These are phyloP conservation scores for Favolaschia claudopus DNA, from an alignment of 768 basidiomycete genomes.

Conservation along the genomic window DNA sequence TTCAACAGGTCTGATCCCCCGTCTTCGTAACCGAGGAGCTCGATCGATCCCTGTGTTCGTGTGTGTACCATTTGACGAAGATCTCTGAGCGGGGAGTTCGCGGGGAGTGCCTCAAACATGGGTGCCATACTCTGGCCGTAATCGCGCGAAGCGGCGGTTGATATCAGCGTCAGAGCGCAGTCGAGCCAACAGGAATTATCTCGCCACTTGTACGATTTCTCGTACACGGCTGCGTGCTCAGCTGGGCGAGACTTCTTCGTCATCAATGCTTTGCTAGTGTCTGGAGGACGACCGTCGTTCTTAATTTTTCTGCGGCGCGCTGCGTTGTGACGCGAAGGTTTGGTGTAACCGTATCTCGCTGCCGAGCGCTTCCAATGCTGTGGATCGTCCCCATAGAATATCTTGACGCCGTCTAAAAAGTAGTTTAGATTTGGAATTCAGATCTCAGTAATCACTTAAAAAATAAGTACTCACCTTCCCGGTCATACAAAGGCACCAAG, in stretches of 20 bases:
- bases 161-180: neutral
- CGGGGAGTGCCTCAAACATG: neutral
- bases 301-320: neutral
- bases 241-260: neutral
- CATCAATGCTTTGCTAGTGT: neutral
- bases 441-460: neutral
- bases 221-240: neutral
- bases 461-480: too few species aligned
- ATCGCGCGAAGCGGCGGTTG: neutral
- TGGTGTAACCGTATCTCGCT: neutral
- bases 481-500: too few species aligned
- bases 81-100: neutral
- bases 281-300: slow-evolving; percentile 10
- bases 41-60: neutral
- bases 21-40: neutral
- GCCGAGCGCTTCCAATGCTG: neutral
- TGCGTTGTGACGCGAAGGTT: neutral
- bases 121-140: neutral
- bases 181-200: slow-evolving; percentile 10
- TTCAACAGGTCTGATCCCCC: neutral
- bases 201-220: neutral
- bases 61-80: slow-evolving; percentile 5
- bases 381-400: too few species aligned
- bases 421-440: neutral
- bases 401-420: too few species aligned